These are phyloP conservation scores for Venturia asperata DNA, from an alignment of 2,329 filamentous ascomycete genomes.

Conservation along the genomic window DNA sequence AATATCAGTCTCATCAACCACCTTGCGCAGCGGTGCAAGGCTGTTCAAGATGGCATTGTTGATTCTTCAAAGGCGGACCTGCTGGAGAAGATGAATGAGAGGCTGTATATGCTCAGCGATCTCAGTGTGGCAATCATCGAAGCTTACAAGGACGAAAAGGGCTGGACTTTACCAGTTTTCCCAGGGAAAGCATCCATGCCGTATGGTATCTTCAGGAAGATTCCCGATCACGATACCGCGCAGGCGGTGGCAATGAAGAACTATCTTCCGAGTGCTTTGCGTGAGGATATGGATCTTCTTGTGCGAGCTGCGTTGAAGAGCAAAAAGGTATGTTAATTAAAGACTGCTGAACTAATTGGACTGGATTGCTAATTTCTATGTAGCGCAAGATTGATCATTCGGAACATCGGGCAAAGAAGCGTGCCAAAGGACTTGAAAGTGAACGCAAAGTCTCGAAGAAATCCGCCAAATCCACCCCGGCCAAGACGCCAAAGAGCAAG, in stretches of 20 bases:
- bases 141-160: slow-evolving; percentile 77
- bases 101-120: slow-evolving; percentile 81
- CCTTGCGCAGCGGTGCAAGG: slow-evolving; percentile 87
- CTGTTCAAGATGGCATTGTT: slow-evolving; percentile 72
- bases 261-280: slow-evolving; percentile 65
- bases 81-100: slow-evolving; percentile 47
- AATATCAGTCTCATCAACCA: slow-evolving; percentile 87
- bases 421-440: slow-evolving; percentile 26
- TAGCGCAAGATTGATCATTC: slow-evolving; percentile 26
- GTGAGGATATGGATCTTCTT: slow-evolving; percentile 68
- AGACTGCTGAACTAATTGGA: not conserved
- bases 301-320: slow-evolving; percentile 46
- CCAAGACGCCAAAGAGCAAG: slow-evolving; percentile 28
- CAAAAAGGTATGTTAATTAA: slow-evolving; percentile 14
- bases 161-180: slow-evolving; percentile 79
- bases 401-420: slow-evolving; percentile 30
- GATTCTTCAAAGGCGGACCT: slow-evolving; percentile 30
- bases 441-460: slow-evolving; percentile 34
- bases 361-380: not conserved
- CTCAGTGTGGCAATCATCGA: slow-evolving; percentile 75
- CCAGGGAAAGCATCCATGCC: slow-evolving; percentile 70
- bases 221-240: slow-evolving; percentile 70
- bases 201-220: slow-evolving; percentile 64
- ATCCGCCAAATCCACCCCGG: slow-evolving; percentile 26
- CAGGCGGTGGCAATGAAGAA: slow-evolving; percentile 81